These are phyloP conservation scores for Chaetothyriales sp. DNA, from an alignment of 2,329 filamentous ascomycete genomes.

Conservation along the genomic window DNA sequence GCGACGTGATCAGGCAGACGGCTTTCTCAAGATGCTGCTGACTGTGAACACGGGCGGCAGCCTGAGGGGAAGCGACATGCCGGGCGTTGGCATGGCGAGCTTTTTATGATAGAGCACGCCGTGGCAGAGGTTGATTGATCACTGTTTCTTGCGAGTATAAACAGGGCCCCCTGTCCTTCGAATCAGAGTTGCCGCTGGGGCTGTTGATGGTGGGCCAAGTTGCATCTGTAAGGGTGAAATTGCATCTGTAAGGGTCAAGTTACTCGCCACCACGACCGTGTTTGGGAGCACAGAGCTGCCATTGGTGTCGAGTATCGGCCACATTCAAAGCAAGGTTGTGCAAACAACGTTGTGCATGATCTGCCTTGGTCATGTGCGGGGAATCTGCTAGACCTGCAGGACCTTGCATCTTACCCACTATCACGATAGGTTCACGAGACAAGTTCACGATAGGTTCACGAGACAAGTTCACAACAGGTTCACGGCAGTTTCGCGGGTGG, in stretches of 20 bases:
- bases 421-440: no score
- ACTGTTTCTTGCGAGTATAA: neutral
- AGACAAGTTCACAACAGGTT: no score
- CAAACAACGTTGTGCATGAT: neutral
- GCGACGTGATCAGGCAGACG: neutral
- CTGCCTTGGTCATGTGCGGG: neutral
- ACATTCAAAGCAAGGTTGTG: neutral
- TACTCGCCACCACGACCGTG: no score
- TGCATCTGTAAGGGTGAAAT: no score
- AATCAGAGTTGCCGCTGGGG: neutral
- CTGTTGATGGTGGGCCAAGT: no score
- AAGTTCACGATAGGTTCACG: no score
- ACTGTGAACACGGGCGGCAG: neutral
- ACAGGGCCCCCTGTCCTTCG: neutral
- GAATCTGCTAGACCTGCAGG: neutral
- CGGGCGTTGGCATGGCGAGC: neutral
- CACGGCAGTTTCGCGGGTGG: no score
- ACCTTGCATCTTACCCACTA: neutral
- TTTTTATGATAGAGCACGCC: neutral
- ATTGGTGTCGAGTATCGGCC: neutral
- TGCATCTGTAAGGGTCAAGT: no score
- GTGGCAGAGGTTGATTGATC: neutral
- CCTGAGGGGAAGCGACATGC: neutral
- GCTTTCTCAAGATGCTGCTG: neutral
- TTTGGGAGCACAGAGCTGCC: neutral